These are phyloP conservation scores for Ascosphaera acerosa DNA, from an alignment of 2,329 filamentous ascomycete species.

Conservation along the genomic window DNA sequence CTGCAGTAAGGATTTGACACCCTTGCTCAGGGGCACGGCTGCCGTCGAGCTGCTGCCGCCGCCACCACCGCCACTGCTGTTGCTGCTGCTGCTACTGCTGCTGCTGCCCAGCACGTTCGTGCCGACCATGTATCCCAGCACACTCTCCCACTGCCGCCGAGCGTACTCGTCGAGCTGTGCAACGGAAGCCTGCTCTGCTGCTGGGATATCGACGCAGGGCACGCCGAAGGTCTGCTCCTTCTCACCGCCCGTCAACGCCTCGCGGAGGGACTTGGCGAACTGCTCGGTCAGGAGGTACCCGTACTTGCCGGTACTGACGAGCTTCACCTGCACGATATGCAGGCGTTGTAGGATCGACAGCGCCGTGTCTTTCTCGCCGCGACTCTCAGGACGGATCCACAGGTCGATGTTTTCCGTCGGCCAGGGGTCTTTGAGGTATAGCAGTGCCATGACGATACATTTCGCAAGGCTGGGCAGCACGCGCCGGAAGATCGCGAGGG, in stretches of 20 bases:
- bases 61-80: no score
- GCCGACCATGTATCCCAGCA: slow-evolving; percentile 78
- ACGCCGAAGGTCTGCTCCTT: slow-evolving; percentile 77
- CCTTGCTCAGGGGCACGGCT: slow-evolving; percentile 34
- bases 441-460: slow-evolving; percentile 80
- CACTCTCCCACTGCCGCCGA: slow-evolving; percentile 77
- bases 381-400: slow-evolving; percentile 50
- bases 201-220: slow-evolving; percentile 36
- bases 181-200: slow-evolving; percentile 38
- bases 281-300: slow-evolving; percentile 55
- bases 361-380: slow-evolving; percentile 52
- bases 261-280: slow-evolving; percentile 59
- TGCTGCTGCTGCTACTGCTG: no score
- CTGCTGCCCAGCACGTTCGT: slow-evolving; percentile 23
- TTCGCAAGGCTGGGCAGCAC: slow-evolving; percentile 75
- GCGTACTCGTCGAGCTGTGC: slow-evolving; percentile 64
- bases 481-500: slow-evolving; percentile 84
- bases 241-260: slow-evolving; percentile 70
- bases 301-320: slow-evolving; percentile 1
- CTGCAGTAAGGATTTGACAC: slow-evolving; percentile 64
- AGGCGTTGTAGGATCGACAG: slow-evolving; percentile 57
- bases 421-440: slow-evolving; percentile 69
- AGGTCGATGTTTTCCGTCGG: slow-evolving; percentile 55
- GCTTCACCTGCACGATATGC: slow-evolving; percentile 40
- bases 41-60: no score